Conservation (phyloP, 441 rosid species). For the Sinapis alba region DNA sequence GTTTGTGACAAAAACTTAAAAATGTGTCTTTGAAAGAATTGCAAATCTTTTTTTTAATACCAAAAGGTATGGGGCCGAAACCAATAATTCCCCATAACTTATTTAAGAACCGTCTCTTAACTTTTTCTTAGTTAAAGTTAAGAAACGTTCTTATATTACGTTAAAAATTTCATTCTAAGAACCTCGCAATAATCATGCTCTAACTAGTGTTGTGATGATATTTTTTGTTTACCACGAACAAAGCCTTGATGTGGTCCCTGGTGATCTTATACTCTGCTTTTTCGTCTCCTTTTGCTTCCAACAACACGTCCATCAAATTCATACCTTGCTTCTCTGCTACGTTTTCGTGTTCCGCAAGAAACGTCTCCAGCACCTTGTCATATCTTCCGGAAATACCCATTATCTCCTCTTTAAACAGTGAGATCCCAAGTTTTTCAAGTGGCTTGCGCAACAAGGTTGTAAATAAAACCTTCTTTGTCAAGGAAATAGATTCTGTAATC, state of each 20-base stretch:
- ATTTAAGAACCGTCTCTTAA: too few relatives aligned
- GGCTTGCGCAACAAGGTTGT: not conserved
- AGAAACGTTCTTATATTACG: too few relatives aligned
- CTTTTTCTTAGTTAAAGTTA: too few relatives aligned
- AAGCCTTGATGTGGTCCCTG: not conserved
- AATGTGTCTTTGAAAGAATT: too few relatives aligned
- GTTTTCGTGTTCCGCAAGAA: not conserved
- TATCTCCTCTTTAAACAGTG: not conserved
- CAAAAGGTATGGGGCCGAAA: too few relatives aligned
- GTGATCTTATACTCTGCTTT: not conserved
- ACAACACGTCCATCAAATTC: not conserved
- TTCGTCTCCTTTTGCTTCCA: not conserved
- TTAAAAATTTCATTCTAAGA: too few relatives aligned
- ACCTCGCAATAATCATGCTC: too few relatives aligned
- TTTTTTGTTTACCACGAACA: not conserved
- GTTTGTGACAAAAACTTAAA: too few relatives aligned
- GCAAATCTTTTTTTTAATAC: too few relatives aligned
- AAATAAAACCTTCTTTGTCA: not conserved
- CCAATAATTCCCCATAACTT: too few relatives aligned
- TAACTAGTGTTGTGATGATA: too few relatives aligned
- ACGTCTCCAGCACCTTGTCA: not conserved
- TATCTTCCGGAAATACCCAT: not conserved
- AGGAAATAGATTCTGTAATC: not conserved
- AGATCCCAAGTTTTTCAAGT: not conserved
- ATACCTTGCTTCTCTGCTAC: not conserved